Evolutionary conservation across 2,329 filamentous ascomycete species (phyloP).

Genomic region (Xylariaceae sp.): DNA sequence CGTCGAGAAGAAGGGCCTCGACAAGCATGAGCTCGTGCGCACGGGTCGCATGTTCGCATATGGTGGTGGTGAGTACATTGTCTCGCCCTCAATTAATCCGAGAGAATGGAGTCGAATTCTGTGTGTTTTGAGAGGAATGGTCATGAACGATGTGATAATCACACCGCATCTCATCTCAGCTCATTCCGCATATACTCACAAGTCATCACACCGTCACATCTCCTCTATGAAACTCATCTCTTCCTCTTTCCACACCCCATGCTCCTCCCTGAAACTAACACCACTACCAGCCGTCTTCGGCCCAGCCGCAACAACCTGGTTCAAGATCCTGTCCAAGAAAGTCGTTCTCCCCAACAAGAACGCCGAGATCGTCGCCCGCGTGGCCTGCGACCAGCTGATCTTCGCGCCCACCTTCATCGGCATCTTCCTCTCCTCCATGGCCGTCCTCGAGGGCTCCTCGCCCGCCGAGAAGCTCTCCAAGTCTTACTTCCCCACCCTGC

Average conservation of each 20-base stretch:
- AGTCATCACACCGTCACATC: no score
- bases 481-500: conserved; percentile 69
- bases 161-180: no score
- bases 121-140: no score
- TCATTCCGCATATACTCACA: no score
- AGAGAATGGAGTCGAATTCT: no score
- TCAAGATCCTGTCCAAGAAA: conserved; percentile 69
- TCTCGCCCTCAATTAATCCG: no score
- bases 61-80: conserved; percentile 61
- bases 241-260: no score
- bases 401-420: conserved; percentile 84
- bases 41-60: conserved; percentile 79
- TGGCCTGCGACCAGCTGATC: conserved; percentile 74
- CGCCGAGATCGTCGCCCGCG: conserved; percentile 71
- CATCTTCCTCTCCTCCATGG: conserved; percentile 81
- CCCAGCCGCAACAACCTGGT: conserved; percentile 85
- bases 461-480: conserved; percentile 65
- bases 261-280: conserved; percentile 2
- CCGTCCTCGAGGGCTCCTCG: conserved; percentile 67
- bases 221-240: no score
- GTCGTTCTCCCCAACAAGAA: conserved; percentile 64
- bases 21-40: conserved; percentile 71
- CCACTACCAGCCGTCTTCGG: conserved; percentile 68
- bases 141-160: no score
- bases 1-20: conserved; percentile 75